Evolutionary conservation across 2,329 filamentous ascomycete genomes (phyloP), one percentile per base, ranked within the genome.

Genomic region (Phaeosphaeria sp.): DNA sequence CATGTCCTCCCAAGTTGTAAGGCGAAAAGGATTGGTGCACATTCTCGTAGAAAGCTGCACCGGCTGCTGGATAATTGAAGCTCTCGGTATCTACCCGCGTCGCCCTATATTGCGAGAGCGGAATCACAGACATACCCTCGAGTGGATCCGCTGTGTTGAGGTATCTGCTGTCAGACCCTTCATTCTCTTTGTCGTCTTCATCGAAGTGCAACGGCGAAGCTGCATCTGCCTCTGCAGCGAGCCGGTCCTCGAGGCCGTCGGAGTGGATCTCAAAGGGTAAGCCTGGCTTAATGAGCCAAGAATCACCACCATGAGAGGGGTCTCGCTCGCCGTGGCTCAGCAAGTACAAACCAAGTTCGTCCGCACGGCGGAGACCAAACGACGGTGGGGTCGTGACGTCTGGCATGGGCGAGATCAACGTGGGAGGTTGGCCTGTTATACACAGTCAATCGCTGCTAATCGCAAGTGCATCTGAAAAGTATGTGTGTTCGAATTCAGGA

Each of bases 111-210:
- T 63, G 56, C 24, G 64, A 60, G 21, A 52, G 59, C 27, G 67
- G 60, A 11, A 66, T 60, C 43, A 69, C 51, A 8, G 56, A 57
- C 1, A 69, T 49, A 6, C 59, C 51, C 13, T 57, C 42, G 6
- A 53, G 20, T 21, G 51, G 27, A 17, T 60, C 50, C 13, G 53
- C 33, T 18, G 8, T 25, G 1, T 53, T 49, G 17, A 55, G 53
- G 3, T 53, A 36, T 9, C 60, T 59, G 11, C 40, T 27, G 11
- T 60, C 53, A 21, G 45, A 47, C 13, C 47, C 48, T 9, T 42
- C 20, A 48, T 69, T 71, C 33, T 71, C 68, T 42, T 71, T 71
- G 39, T 69, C 58, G 15, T 68, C 67, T 24, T 67, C 57, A 9
- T 68, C 59, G 40, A 60, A 64, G n/a, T 59, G 46, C 20, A 64